A percentile compares a stretch with the other conserved stretches of the same genome.
Evolutionary conservation across 2,329 filamentous ascomycete genomes (phyloP).

Genomic region (Trichophyton schoenleinii): DNA sequence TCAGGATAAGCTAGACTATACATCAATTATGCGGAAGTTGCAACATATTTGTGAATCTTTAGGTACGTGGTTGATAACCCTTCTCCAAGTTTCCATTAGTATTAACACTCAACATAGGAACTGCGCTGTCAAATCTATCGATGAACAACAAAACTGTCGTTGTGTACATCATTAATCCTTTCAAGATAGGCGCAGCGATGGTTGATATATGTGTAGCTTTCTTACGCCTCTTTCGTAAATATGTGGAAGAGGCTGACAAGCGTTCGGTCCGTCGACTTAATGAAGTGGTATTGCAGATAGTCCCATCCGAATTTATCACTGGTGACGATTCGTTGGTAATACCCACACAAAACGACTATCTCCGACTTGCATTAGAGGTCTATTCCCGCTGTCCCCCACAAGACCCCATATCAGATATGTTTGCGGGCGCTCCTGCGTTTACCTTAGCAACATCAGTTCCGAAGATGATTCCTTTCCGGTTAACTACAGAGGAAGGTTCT

Average conservation of each 20-base stretch:
- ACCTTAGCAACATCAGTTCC: conserved; percentile 43
- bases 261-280: conserved; percentile 21
- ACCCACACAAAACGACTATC: conserved; percentile 37
- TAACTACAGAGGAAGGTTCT: conserved; percentile 41
- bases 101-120: conserved; percentile 17
- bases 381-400: conserved; percentile 46
- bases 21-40: conserved; percentile 24
- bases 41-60: conserved; percentile 26
- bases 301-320: conserved; percentile 44
- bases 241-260: conserved; percentile 30
- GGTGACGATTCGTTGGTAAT: conserved; percentile 41
- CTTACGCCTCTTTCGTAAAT: conserved; percentile 44
- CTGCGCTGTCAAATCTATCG: conserved; percentile 23
- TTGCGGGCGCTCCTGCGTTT: conserved; percentile 42
- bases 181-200: conserved; percentile 33
- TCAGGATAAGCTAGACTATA: conserved; percentile 20
- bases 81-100: neutral
- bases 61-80: conserved; percentile 19
- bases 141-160: conserved; percentile 35
- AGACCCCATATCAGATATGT: conserved; percentile 20
- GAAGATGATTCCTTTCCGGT: conserved; percentile 42
- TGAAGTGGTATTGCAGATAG: conserved; percentile 46
- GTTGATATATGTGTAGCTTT: conserved; percentile 46
- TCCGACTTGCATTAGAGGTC: conserved; percentile 43
- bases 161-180: conserved; percentile 49